phyloP scores from a whole-genome alignment of 2,329 filamentous ascomycete species.

The Aspergillus latus region DNA sequence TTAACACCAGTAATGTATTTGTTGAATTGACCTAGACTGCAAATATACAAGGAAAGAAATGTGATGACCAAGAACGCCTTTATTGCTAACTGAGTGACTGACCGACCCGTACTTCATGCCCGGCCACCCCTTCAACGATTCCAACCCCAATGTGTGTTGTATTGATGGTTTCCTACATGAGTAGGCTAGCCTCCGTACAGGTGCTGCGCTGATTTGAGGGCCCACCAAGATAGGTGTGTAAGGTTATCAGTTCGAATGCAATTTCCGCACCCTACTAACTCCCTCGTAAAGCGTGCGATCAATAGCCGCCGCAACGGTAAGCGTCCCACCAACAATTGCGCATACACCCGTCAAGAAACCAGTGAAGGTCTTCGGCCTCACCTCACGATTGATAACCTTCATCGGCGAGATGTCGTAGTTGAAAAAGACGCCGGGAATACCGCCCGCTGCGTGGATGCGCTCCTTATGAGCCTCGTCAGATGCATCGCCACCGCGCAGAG shows the following conservation, averaged over 20 bases:
- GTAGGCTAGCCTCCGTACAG: background rate
- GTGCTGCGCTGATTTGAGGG: conserved; percentile 1
- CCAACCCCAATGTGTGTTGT: too few relatives aligned
- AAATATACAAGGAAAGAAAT: background rate
- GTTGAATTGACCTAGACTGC: background rate
- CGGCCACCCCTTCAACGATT: background rate
- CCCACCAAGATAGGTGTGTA: background rate
- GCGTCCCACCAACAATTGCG: conserved; percentile 87
- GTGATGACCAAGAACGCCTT: background rate
- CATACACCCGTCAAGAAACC: conserved; percentile 93
- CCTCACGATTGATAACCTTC: conserved; percentile 98
- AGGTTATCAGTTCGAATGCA: conserved; percentile 60
- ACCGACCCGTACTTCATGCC: background rate
- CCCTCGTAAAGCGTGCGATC: conserved; percentile 93
- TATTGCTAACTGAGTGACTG: background rate
- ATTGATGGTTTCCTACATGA: background rate
- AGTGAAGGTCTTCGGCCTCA: conserved; percentile 81
- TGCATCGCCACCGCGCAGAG: conserved; percentile 78
- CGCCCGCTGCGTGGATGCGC: conserved; percentile 81
- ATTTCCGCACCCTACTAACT: conserved; percentile 77
- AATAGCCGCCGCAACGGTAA: conserved; percentile 92
- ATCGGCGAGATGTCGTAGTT: conserved; percentile 99
- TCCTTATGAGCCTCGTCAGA: conserved; percentile 87
- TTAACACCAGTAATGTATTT: background rate
- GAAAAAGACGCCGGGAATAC: conserved; percentile 97